A percentile compares a stretch with the other conserved stretches of the same genome.
phyloP scores from a whole-genome alignment of 2,329 filamentous ascomycete genomes.

The Drechslerella stenobrocha region DNA sequence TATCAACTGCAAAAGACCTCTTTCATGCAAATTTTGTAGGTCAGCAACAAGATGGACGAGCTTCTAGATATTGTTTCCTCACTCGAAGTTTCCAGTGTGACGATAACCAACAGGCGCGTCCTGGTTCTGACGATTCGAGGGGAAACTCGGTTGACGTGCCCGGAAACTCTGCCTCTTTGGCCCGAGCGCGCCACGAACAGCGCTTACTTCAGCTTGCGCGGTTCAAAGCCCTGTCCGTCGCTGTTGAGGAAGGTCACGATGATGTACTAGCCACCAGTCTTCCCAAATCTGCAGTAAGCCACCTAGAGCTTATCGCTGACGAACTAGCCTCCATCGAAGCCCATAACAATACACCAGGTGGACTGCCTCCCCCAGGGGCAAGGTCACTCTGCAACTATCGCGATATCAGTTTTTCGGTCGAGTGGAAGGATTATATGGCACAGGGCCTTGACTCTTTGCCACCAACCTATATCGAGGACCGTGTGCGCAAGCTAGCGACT shows the following conservation, averaged over 20 bases:
- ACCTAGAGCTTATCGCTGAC: slow-evolving; percentile 12
- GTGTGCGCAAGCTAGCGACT: slow-evolving; percentile 11
- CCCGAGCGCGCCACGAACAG: slow-evolving; percentile 8
- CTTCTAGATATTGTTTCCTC: slow-evolving; percentile 15
- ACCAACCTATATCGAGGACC: slow-evolving; percentile 13
- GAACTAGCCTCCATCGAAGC: slow-evolving; percentile 5
- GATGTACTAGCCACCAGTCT: slow-evolving; percentile 4
- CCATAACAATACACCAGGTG: neutral
- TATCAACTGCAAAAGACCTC: slow-evolving; percentile 11
- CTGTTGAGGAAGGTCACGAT: slow-evolving; percentile 9
- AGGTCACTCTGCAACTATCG: slow-evolving; percentile 7
- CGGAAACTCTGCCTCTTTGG: slow-evolving; percentile 5
- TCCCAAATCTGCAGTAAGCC: too few relatives aligned
- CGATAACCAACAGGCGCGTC: neutral
- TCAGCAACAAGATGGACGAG: slow-evolving; percentile 21
- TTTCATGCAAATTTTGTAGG: slow-evolving; percentile 22
- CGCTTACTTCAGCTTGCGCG: slow-evolving; percentile 15
- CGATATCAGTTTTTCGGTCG: slow-evolving; percentile 5
- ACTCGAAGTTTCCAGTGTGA: slow-evolving; percentile 11
- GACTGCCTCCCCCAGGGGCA: neutral
- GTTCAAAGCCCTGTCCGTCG: slow-evolving; percentile 16
- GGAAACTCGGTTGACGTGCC: neutral
- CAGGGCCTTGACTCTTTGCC: slow-evolving; percentile 14
- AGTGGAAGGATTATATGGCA: slow-evolving; percentile 15
- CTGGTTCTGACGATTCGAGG: neutral